Evolutionary conservation across 805 yeast genomes (phyloP).

Genomic region (Brettanomyces bruxellensis): DNA sequence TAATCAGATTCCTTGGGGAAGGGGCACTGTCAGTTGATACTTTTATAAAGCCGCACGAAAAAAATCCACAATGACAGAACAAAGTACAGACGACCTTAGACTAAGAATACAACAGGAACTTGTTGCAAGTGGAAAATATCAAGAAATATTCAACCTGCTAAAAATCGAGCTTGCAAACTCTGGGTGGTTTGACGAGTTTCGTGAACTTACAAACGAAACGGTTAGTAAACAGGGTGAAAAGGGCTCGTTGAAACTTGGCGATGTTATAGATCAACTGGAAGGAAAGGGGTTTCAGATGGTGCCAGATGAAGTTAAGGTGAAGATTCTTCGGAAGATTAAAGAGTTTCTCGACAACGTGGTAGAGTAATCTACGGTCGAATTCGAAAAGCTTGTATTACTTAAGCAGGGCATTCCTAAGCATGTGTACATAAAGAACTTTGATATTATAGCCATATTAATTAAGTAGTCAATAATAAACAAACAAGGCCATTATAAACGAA

Average conservation of each 20-base stretch:
- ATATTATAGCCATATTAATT: no score
- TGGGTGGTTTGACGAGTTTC: slow-evolving; percentile 81
- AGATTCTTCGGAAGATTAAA: slow-evolving; percentile 47
- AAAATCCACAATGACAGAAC: neutral
- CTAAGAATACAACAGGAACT: slow-evolving; percentile 62
- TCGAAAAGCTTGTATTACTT: neutral
- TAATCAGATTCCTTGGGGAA: no score
- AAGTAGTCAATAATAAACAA: no score
- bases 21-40: no score
- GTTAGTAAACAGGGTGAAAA: slow-evolving; percentile 20
- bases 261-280: slow-evolving; percentile 42
- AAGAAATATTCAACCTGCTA: slow-evolving; percentile 55
- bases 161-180: slow-evolving; percentile 58
- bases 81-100: slow-evolving; percentile 26
- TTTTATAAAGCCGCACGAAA: no score
- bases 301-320: slow-evolving; percentile 55
- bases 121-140: slow-evolving; percentile 74
- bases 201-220: slow-evolving; percentile 42
- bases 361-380: slow-evolving; percentile 14
- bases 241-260: slow-evolving; percentile 35
- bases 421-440: no score
- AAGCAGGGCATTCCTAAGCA: neutral
- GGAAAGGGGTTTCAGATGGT: slow-evolving; percentile 64
- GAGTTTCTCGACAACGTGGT: slow-evolving; percentile 47
- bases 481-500: no score